Evolutionary conservation across 2,329 filamentous ascomycete genomes (phyloP).

Genomic region (Aureobasidium sp.): DNA sequence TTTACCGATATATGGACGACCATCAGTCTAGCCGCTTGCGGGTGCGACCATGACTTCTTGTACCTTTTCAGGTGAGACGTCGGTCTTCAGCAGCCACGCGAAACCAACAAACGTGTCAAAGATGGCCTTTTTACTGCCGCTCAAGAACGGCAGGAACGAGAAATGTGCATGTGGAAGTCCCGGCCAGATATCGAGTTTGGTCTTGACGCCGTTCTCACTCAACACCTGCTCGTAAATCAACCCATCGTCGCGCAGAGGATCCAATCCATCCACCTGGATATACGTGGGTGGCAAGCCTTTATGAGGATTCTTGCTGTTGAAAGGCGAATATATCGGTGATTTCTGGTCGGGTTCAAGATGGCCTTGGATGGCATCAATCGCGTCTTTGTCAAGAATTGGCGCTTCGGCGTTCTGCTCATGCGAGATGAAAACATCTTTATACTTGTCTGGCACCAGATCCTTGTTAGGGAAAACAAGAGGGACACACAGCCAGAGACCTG

Average conservation of each 20-base stretch:
- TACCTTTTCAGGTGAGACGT: slow-evolving; percentile 18
- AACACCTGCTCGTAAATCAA: slow-evolving; percentile 47
- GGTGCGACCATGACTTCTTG: slow-evolving; percentile 15
- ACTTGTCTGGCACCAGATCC: slow-evolving; percentile 33
- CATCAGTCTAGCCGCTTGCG: slow-evolving; percentile 1
- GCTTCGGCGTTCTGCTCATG: slow-evolving; percentile 37
- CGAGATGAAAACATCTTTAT: slow-evolving; percentile 34
- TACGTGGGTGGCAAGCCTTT: slow-evolving; percentile 40
- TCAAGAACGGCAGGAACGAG: slow-evolving; percentile 28
- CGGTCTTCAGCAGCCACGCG: slow-evolving; percentile 30
- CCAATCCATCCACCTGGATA: slow-evolving; percentile 46
- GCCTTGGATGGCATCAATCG: slow-evolving; percentile 23
- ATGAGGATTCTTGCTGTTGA: slow-evolving; percentile 29
- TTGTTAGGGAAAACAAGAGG: slow-evolving; percentile 31
- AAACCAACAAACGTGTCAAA: slow-evolving; percentile 28
- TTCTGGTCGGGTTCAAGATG: slow-evolving; percentile 15
- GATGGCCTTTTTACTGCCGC: slow-evolving; percentile 23
- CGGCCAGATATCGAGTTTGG: slow-evolving; percentile 38
- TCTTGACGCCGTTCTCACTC: slow-evolving; percentile 39
- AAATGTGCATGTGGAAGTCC: slow-evolving; percentile 37
- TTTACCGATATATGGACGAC: background rate
- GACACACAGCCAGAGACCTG: slow-evolving; percentile 42
- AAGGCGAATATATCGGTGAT: slow-evolving; percentile 25
- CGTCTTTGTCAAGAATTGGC: slow-evolving; percentile 28
- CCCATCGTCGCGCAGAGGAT: slow-evolving; percentile 47